These are phyloP conservation scores for Trichoderma hamatum DNA, from an alignment of 2,329 filamentous ascomycete species.

Conservation along the genomic window DNA sequence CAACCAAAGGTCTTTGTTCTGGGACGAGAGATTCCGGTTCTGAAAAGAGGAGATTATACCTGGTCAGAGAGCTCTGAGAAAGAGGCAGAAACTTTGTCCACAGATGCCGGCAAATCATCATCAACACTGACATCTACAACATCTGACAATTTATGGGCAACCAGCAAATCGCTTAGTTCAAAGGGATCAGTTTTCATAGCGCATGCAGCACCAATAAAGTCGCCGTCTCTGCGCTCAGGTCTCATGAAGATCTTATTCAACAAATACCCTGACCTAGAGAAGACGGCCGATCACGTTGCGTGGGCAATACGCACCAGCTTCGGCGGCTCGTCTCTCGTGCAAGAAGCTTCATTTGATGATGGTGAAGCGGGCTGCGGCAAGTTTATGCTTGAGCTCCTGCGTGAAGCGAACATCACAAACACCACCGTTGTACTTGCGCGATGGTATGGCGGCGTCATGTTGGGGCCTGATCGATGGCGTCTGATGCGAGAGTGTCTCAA, in stretches of 20 bases:
- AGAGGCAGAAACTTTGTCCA: not conserved
- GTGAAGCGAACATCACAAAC: conserved; percentile 54
- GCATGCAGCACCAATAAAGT: conserved; percentile 47
- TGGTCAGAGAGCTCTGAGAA: conserved; percentile 35
- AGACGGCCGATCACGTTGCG: conserved; percentile 59
- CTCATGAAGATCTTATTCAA: conserved; percentile 53
- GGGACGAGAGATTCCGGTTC: conserved; percentile 71
- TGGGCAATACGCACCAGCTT: conserved; percentile 50
- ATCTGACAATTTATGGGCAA: conserved; percentile 47
- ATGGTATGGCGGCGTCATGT: conserved; percentile 65
- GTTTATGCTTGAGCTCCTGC: conserved; percentile 58
- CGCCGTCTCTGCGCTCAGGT: conserved; percentile 46
- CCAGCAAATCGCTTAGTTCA: conserved; percentile 54
- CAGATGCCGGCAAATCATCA: conserved; percentile 19
- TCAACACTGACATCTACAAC: conserved; percentile 29
- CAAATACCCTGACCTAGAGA: conserved; percentile 52
- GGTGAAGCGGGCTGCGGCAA: conserved; percentile 63
- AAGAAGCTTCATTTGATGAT: conserved; percentile 61
- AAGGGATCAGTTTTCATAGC: conserved; percentile 62
- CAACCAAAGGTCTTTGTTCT: conserved; percentile 74
- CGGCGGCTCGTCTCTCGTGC: conserved; percentile 44
- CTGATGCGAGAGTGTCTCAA: conserved; percentile 62
- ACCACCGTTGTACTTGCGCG: conserved; percentile 62
- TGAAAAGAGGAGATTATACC: conserved; percentile 76
- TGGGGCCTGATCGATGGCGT: conserved; percentile 64